phyloP scores from a whole-genome alignment of 495 filamentous ascomycete genomes.

The Aspergillus mulundensis region DNA sequence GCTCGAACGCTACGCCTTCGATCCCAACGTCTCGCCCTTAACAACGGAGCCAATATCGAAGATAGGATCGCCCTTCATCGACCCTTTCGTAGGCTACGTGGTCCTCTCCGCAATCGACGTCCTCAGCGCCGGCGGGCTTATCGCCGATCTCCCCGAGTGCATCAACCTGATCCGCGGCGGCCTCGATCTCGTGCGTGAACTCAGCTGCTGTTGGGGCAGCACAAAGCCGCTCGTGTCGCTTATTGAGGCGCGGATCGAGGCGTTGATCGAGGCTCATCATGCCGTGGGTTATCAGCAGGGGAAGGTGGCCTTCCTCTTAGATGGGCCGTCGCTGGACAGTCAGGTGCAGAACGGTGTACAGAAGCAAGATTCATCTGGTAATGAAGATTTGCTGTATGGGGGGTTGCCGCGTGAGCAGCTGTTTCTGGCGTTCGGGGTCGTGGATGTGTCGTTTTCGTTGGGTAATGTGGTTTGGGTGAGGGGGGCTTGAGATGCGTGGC shows the following conservation, averaged over 20 bases:
- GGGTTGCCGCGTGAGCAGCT: constrained; percentile 30
- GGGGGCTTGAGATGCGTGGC: not conserved
- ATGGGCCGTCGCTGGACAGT: constrained; percentile 31
- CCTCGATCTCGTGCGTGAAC: constrained; percentile 33
- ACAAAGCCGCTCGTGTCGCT: constrained; percentile 23
- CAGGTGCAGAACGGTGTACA: constrained; percentile 25
- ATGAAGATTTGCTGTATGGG: constrained; percentile 37
- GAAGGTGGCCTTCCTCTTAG: constrained; percentile 31
- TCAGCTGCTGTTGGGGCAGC: constrained; percentile 33
- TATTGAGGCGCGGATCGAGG: constrained; percentile 29
- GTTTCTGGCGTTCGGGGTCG: constrained; percentile 30
- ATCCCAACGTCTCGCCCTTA: constrained; percentile 20
- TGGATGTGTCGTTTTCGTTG: constrained; percentile 22
- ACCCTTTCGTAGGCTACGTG: constrained; percentile 42
- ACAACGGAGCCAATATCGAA: constrained; percentile 13
- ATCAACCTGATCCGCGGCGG: constrained; percentile 45
- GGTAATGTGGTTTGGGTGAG: constrained; percentile 29
- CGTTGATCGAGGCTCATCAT: constrained; percentile 27
- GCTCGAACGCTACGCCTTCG: constrained; percentile 23
- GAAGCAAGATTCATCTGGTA: constrained; percentile 16
- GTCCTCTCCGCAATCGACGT: constrained; percentile 47
- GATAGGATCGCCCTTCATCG: constrained; percentile 27
- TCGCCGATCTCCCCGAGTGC: constrained; percentile 34
- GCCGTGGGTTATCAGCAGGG: constrained; percentile 18
- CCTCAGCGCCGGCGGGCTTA: constrained; percentile 35